Base-by-base conservation (phyloP, 2,329 filamentous ascomycete species). In the Phialemoniopsis sp. region DNA sequence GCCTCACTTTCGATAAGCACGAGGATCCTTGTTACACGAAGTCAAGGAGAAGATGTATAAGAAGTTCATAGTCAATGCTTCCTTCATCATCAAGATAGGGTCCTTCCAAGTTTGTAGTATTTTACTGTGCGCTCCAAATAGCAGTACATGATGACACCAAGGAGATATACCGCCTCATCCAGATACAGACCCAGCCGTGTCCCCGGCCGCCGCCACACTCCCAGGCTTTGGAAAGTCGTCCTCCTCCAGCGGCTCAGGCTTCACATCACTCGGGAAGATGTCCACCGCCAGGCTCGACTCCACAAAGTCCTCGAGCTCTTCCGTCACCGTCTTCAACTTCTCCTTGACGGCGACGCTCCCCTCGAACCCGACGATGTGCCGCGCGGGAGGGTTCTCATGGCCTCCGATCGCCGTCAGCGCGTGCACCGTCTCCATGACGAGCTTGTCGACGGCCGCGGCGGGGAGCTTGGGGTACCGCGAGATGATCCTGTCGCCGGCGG, bases 271-370 rank as follows among this genome's bases (percentile, higher is more conserved):
- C 32, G 79, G 74, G 44, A 77, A 78, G 19, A 89, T 86, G 58
- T 95, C 90, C 13, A 93, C 89, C 1, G 87, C 84, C 48, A 85
- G 73, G 54, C 89, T 96, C 18, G 89, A 85, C 52, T 95, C 89
- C 19, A 95, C 85, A 62, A 97, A 97, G 50, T 97, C 93, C 60
- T 97, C 93, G 41, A 97, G 67, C 66, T 97, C 93, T 59, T 97
- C 90, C 46, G 89, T 95, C 3, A 96, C 88, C 3, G 89, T 96
- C 68, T 94, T 95, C 40, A 98, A 68, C 66, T 97, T 97, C 65
- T 97, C 93, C 60, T 91, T 94, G 30, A 97, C 91, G 31, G 87
- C 87, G 6, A 80, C 75, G 12, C 91, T 85, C 1, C 88, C 91
- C 60, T 97, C 93, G 39, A 85, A 80, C 0, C 93, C 91, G 3